Base-by-base conservation (phyloP, 352 stramenopile species). In the Halophytophthora batemanensis region DNA sequence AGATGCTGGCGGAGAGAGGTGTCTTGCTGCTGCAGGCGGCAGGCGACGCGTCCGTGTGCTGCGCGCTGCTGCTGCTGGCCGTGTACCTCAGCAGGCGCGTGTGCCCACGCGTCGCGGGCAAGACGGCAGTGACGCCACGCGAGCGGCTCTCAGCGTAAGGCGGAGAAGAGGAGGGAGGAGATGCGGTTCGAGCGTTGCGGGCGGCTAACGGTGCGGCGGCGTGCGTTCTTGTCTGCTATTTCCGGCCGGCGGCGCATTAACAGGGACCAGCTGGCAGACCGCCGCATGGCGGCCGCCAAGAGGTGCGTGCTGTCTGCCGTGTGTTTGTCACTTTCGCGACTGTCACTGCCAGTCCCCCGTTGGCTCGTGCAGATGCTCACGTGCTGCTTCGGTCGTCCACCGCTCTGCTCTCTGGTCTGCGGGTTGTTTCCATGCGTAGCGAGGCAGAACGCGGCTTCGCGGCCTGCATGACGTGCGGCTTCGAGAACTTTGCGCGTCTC, bases 401-500 rank as follows among this genome's bases (percentile, higher is more conserved):
- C 2, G 54, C 12, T 25, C 40, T 31, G 38, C 48, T 55, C 31
- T 34, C 47, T 21, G 13, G 40, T 45, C 12, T n/a, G 40, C 25
- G 11, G 31, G 4, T n/a, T 53, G 12, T 17, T 43, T 31, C n/a
- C 31, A 28, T 38, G 12, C 21, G 50, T 39, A 82, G 70, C 28
- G 58, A 81, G 58, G 67, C 70, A 8, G 55, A 61, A 21, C 55
- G 53, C 25, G 74, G 70, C 29, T 77, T 66, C 40, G 56, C 62
- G 2, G 43, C 46, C 6, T 85, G 74, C 22, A 31, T 52, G n/a
- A 44, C 66, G 29, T 82, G 74, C 15, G 74, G 65, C 25, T 85
- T 85, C 45, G 64, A 74, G 45, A 82, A 85, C 53, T 81, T 82
- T 18, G 64, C 62, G 33, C 56, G 59, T 11, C 55, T 69, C 1